A percentile compares a stretch with the other conserved stretches of the same genome.
Conservation (phyloP, 1,139 yeast genomes). For the Hemisphaericaspora lyxosophila region DNA sequence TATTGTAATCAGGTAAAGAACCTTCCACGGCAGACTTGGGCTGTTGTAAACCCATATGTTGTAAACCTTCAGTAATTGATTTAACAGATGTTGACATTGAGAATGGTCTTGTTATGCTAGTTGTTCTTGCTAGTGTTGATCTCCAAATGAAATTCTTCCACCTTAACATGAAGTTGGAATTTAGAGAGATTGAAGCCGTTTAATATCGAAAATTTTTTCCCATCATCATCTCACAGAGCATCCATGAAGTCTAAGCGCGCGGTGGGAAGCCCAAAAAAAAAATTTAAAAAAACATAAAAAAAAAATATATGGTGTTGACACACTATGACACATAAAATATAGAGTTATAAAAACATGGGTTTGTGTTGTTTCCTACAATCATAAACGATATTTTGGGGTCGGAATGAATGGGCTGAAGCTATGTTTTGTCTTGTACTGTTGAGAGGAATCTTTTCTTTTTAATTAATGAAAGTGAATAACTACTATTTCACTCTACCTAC, state of each 20-base stretch:
- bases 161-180: constrained; percentile 1
- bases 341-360: too few relatives aligned
- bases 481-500: too few relatives aligned
- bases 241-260: constrained; percentile 1
- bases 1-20: constrained; percentile 62
- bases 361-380: too few relatives aligned
- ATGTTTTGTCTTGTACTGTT: too few relatives aligned
- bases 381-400: too few relatives aligned
- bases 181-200: neutral
- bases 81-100: constrained; percentile 11
- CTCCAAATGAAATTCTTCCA: constrained; percentile 4
- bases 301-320: neutral
- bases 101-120: neutral
- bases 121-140: constrained; percentile 3
- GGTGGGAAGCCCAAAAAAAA: neutral
- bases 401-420: too few relatives aligned
- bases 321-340: too few relatives aligned
- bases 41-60: constrained; percentile 35
- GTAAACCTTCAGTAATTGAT: constrained; percentile 36
- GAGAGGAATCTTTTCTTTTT: too few relatives aligned
- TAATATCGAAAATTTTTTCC: constrained; percentile 2
- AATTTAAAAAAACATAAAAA: too few relatives aligned
- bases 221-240: neutral
- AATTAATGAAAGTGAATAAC: too few relatives aligned
- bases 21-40: constrained; percentile 25